phyloP scores from a whole-genome alignment of 208 protist genomes.

The Porcisia deanei region DNA sequence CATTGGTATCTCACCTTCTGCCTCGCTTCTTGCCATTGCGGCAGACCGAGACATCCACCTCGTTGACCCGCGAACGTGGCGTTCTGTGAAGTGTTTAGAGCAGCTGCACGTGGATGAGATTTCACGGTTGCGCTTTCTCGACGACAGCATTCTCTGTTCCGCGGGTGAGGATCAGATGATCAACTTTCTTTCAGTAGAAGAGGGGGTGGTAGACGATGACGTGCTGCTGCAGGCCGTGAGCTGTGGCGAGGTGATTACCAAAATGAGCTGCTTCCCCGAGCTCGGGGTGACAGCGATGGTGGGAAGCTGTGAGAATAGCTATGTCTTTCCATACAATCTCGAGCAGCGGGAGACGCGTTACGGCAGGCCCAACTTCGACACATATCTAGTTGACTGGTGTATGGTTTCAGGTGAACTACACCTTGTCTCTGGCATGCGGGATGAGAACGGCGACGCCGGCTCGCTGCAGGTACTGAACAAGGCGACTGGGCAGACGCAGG shows the following conservation, averaged over 20 bases:
- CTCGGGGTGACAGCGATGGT: slow-evolving; percentile 49
- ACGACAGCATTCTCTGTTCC: slow-evolving; percentile 67
- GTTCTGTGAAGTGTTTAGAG: slow-evolving; percentile 39
- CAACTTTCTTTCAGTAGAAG: slow-evolving; percentile 63
- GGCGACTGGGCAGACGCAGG: slow-evolving; percentile 27
- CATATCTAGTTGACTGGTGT: slow-evolving; percentile 83
- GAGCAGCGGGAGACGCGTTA: slow-evolving; percentile 50
- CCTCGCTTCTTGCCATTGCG: slow-evolving; percentile 44
- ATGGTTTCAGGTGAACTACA: slow-evolving; percentile 46
- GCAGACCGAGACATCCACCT: slow-evolving; percentile 62
- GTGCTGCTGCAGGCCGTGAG: slow-evolving; percentile 68
- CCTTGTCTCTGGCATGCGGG: slow-evolving; percentile 60
- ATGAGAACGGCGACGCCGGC: slow-evolving; percentile 77
- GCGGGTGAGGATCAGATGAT: slow-evolving; percentile 90
- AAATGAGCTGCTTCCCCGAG: slow-evolving; percentile 68
- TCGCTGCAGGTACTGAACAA: slow-evolving; percentile 56
- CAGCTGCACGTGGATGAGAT: slow-evolving; percentile 85
- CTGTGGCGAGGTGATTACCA: slow-evolving; percentile 76
- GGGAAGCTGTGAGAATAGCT: slow-evolving; percentile 86
- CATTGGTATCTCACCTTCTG: slow-evolving; percentile 53
- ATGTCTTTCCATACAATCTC: slow-evolving; percentile 65
- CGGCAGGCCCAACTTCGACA: slow-evolving; percentile 48
- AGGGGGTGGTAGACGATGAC: slow-evolving; percentile 71
- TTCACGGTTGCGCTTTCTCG: slow-evolving; percentile 72
- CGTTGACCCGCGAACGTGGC: slow-evolving; percentile 71